Evolutionary conservation across 768 basidiomycete genomes (phyloP), one percentile per base, ranked within the genome.

Genomic region (Fistulinella prunicolor): DNA sequence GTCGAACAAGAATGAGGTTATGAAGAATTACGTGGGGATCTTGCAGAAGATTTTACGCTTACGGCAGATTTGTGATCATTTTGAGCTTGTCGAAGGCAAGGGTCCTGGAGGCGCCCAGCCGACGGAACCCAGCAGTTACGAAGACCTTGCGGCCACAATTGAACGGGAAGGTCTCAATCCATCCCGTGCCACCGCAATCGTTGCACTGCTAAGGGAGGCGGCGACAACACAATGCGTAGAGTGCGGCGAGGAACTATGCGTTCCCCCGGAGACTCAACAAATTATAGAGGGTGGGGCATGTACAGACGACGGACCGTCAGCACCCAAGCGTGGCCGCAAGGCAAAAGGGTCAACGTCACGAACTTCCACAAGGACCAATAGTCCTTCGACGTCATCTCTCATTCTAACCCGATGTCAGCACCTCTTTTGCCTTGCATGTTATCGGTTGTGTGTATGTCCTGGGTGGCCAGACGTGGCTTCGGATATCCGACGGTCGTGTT

Each of bases 11-110:
- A 92, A 94, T 59, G 88, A 93, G 65, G 86, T 96, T 44, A 90
- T 94, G 86, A 96, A 96, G 79, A 97, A 96, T 64, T 96, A 95
- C 63, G 96, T 96, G 56, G 92, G 93, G 46, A 95, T 99, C 59
- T 69, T 99, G 56, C 95, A 97, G 69, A 94, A 94, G 75, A 90
- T 98, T 49, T 75, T 99, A 44, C 89, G 94, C 20, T 78, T 99
- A 38, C 88, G 96, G 45, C 95, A 98, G 73, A 98, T 98, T 41
- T 99, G 96, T 69, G 94, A 97, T 63, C 95, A 99, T 68, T 90
- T 80, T 58, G 91, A 92, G 59, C 78, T 97, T 29, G 87, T 97
- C 4, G 78, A 86, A 59, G 83, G 83, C 36, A 86, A 89, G 59
- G 80, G 73, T 40, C 62, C 65, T 9, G 75, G 71, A 47, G 76